Conservation (phyloP, 2,329 filamentous ascomycete species). For the Ascocoryne sarcoides region DNA sequence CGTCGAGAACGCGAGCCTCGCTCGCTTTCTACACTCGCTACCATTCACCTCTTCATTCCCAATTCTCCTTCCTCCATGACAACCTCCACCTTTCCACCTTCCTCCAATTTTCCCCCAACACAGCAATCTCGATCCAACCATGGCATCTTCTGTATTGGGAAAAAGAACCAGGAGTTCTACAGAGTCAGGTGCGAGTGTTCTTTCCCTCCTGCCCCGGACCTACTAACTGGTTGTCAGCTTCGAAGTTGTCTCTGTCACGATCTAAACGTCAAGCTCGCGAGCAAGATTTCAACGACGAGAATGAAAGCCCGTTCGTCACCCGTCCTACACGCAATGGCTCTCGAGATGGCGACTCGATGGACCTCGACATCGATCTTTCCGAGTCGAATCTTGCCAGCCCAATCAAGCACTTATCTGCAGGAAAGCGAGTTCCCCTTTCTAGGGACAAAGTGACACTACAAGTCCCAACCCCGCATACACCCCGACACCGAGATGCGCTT, state of each 20-base stretch:
- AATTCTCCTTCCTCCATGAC: not conserved
- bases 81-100: slow-evolving; percentile 3
- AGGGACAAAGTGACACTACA: slow-evolving; percentile 37
- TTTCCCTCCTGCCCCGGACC: slow-evolving; percentile 2
- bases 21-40: not conserved
- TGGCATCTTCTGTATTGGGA: slow-evolving; percentile 34
- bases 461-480: slow-evolving; percentile 62
- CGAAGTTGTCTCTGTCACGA: slow-evolving; percentile 19
- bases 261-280: slow-evolving; percentile 38
- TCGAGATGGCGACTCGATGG: slow-evolving; percentile 34
- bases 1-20: too few relatives aligned
- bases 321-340: slow-evolving; percentile 24
- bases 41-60: not conserved
- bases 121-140: slow-evolving; percentile 12
- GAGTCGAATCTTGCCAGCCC: slow-evolving; percentile 26
- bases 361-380: slow-evolving; percentile 33
- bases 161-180: slow-evolving; percentile 37
- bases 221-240: slow-evolving; percentile 11
- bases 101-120: slow-evolving; percentile 7
- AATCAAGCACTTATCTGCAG: slow-evolving; percentile 38
- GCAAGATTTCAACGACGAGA: slow-evolving; percentile 53
- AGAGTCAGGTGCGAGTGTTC: slow-evolving; percentile 29
- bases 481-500: slow-evolving; percentile 71
- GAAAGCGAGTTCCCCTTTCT: slow-evolving; percentile 34
- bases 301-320: slow-evolving; percentile 48